Evolutionary conservation across 345 rosid genomes (phyloP).

Genomic region (Pistacia vera): DNA sequence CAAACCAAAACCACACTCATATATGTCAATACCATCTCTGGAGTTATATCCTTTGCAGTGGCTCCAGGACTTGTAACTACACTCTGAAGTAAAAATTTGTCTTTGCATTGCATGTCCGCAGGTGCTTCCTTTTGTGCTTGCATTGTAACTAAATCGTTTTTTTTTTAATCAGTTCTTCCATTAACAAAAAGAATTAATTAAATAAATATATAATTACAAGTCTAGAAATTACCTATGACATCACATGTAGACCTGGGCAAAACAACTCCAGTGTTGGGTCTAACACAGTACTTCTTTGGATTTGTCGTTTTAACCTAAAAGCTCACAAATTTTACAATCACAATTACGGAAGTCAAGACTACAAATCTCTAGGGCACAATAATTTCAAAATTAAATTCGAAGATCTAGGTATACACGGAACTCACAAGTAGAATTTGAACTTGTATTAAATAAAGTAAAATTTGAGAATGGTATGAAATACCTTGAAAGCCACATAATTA

Average conservation of each 20-base stretch:
- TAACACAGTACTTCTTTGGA: constrained; percentile 87
- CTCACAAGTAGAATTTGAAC: not conserved
- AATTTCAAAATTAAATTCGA: not conserved
- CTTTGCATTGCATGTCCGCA: constrained; percentile 84
- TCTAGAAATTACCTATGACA: constrained; percentile 54
- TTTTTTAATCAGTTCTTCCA: not conserved
- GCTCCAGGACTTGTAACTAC: constrained; percentile 58
- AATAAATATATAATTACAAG: not conserved
- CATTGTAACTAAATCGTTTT: constrained; percentile 68
- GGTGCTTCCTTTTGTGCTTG: constrained; percentile 92
- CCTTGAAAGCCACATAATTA: constrained; percentile 83
- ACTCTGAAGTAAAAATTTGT: constrained; percentile 82
- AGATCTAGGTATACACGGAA: not conserved
- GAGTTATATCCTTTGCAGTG: constrained; percentile 60
- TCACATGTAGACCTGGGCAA: constrained; percentile 74
- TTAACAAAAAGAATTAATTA: constrained; percentile 2
- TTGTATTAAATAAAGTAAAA: too few species aligned
- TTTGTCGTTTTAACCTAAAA: constrained; percentile 84
- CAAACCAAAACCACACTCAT: not conserved
- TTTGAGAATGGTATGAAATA: constrained; percentile 10
- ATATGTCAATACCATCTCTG: constrained; percentile 60
- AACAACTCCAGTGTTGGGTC: constrained; percentile 86
- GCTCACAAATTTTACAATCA: constrained; percentile 16
- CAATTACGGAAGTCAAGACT: constrained; percentile 9
- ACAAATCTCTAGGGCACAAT: constrained; percentile 9